Percentiles rank a stretch among this genome's conserved stretches.
phyloP scores from a whole-genome alignment of 768 basidiomycete genomes.

The Tremella fuciformis region DNA sequence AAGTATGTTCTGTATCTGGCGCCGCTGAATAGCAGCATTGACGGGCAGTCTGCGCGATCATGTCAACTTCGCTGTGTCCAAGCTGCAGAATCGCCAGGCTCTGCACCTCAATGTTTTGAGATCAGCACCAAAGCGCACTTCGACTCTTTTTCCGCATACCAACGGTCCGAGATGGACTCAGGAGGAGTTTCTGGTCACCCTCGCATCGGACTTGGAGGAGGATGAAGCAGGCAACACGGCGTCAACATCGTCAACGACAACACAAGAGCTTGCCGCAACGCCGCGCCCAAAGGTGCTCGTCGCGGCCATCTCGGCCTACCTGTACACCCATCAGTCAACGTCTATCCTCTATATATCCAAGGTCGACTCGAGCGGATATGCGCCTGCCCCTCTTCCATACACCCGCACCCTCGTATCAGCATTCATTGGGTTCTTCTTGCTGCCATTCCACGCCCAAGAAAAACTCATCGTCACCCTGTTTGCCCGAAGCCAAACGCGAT shows the following conservation, averaged over 20 bases:
- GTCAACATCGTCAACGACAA: neutral
- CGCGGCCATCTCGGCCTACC: slow-evolving; percentile 60
- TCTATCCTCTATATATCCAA: slow-evolving; percentile 87
- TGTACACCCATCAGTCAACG: slow-evolving; percentile 64
- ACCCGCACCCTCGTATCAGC: slow-evolving; percentile 67
- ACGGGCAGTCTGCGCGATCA: slow-evolving; percentile 28
- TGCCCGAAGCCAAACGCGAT: slow-evolving; percentile 84
- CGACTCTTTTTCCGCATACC: slow-evolving; percentile 71
- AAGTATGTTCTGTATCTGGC: too few relatives aligned
- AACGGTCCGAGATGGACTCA: slow-evolving; percentile 61
- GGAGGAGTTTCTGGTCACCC: slow-evolving; percentile 50
- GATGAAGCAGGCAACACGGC: neutral
- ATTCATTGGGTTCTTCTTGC: slow-evolving; percentile 62
- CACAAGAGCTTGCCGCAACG: neutral
- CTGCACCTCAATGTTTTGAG: slow-evolving; percentile 29
- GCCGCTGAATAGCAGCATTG: neutral
- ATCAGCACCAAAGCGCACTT: slow-evolving; percentile 58
- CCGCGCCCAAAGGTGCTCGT: slow-evolving; percentile 57
- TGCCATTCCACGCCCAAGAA: slow-evolving; percentile 52
- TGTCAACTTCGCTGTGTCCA: slow-evolving; percentile 16
- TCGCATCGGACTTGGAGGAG: slow-evolving; percentile 60
- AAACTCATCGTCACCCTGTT: slow-evolving; percentile 57
- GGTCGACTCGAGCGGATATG: slow-evolving; percentile 88
- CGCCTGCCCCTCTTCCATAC: slow-evolving; percentile 31
- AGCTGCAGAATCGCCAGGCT: slow-evolving; percentile 20